phyloP scores from a whole-genome alignment of 129 eudicot genomes.

The Silybum marianum region DNA sequence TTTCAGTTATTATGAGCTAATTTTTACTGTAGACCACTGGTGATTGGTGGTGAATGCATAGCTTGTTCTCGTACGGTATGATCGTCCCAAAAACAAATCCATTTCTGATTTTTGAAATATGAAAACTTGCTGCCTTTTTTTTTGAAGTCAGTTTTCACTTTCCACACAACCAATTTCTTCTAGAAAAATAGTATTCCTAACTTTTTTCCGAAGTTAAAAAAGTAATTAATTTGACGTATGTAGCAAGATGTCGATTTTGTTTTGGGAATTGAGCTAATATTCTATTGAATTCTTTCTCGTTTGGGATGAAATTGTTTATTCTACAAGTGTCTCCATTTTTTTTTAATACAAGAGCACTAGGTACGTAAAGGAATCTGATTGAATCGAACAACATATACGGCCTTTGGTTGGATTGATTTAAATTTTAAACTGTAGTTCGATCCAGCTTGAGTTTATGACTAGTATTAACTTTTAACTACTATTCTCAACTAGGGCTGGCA shows the following conservation, averaged over 20 bases:
- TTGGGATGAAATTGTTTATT: not conserved
- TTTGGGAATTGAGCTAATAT: constrained; percentile 10
- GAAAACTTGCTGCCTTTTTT: not conserved
- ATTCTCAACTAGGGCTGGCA: not conserved
- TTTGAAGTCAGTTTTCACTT: not conserved
- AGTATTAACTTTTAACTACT: not conserved
- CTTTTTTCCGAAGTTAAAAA: not conserved
- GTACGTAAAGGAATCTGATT: not conserved
- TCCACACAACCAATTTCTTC: not conserved
- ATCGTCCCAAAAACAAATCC: constrained; percentile 6
- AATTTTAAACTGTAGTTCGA: not conserved
- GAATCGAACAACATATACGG: not conserved
- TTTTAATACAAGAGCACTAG: not conserved
- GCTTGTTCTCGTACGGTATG: not conserved
- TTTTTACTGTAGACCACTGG: not conserved
- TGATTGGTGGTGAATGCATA: not conserved
- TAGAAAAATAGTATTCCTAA: not conserved
- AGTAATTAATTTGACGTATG: not conserved
- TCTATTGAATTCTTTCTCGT: not conserved
- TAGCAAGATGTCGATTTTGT: not conserved
- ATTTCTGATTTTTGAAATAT: not conserved
- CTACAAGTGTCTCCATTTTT: not conserved
- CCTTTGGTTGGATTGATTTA: not conserved
- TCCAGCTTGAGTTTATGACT: not conserved
- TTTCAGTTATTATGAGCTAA: not conserved